Percentiles rank a stretch among this genome's conserved stretches.
Evolutionary conservation across 2,329 filamentous ascomycete species (phyloP).

Genomic region (Pezicula radicicola): DNA sequence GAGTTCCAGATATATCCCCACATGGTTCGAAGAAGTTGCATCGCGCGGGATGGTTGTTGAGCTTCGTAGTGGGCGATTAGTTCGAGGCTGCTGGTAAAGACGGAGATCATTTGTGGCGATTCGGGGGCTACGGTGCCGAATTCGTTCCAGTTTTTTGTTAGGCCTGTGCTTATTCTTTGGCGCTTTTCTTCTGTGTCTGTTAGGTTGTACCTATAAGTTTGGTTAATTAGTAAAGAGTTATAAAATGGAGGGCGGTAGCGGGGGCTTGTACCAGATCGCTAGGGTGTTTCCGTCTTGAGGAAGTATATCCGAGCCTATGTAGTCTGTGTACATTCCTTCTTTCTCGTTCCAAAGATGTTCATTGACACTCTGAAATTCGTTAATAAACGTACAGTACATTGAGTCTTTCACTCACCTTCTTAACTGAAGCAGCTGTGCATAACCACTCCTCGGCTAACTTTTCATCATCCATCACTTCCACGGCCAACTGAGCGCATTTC

Average conservation of each 20-base stretch:
- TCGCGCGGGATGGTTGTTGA: background rate
- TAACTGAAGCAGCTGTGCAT: too few relatives aligned
- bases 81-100: conserved; percentile 1
- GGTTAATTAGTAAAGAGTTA: background rate
- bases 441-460: background rate
- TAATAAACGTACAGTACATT: too few relatives aligned
- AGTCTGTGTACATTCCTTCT: too few relatives aligned
- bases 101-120: background rate
- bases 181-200: background rate
- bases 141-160: background rate
- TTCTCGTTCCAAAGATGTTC: too few relatives aligned
- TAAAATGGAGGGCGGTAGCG: too few relatives aligned
- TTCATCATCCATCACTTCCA: background rate
- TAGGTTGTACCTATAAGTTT: background rate
- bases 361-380: too few relatives aligned
- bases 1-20: conserved; percentile 2
- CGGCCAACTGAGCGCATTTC: too few relatives aligned
- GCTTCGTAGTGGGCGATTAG: conserved; percentile 4
- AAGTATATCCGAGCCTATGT: too few relatives aligned
- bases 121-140: conserved; percentile 1
- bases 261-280: too few relatives aligned
- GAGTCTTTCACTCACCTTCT: too few relatives aligned
- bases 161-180: background rate
- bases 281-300: too few relatives aligned
- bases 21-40: conserved; percentile 5